These are phyloP conservation scores for Parsonsia alboflavescens DNA, from an alignment of 257 asterid species.

Conservation along the genomic window DNA sequence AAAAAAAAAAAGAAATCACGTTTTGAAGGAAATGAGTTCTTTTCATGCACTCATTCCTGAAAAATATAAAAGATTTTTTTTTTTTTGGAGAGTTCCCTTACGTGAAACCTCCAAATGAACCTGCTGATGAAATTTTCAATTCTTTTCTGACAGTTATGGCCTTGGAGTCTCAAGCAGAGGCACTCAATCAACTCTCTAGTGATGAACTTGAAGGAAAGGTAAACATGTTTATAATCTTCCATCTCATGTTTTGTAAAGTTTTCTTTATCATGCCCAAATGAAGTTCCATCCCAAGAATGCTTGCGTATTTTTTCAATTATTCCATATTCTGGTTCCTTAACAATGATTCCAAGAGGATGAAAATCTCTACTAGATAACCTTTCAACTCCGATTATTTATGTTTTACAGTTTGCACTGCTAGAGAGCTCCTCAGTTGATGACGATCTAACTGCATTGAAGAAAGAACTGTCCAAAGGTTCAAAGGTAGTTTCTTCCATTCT, in stretches of 20 bases:
- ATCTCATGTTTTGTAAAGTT: not conserved
- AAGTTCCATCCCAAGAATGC: not conserved
- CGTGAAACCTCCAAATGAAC: not conserved
- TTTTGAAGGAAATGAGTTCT: not conserved
- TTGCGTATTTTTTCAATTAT: not conserved
- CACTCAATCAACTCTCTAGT: slow-evolving; percentile 63
- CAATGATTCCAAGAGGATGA: not conserved
- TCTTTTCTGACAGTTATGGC: slow-evolving; percentile 54
- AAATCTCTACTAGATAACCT: not conserved
- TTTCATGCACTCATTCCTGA: not conserved
- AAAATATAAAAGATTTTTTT: too few species aligned
- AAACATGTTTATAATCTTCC: slow-evolving; percentile 9
- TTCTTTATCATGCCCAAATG: not conserved
- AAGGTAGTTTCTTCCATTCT: slow-evolving; percentile 39
- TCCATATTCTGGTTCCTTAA: too few species aligned
- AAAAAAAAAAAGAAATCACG: too few species aligned
- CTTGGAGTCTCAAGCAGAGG: slow-evolving; percentile 95
- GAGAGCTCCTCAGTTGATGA: slow-evolving; percentile 93
- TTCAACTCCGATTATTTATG: slow-evolving; percentile 1
- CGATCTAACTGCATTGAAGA: slow-evolving; percentile 74
- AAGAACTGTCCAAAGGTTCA: slow-evolving; percentile 63
- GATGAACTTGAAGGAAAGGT: slow-evolving; percentile 99
- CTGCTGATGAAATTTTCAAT: slow-evolving; percentile 12
- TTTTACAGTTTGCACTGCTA: slow-evolving; percentile 74
- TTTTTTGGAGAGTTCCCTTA: not conserved